Base-by-base conservation (phyloP, 2,329 filamentous ascomycete species). In the Dendrostoma leiphaemia region DNA sequence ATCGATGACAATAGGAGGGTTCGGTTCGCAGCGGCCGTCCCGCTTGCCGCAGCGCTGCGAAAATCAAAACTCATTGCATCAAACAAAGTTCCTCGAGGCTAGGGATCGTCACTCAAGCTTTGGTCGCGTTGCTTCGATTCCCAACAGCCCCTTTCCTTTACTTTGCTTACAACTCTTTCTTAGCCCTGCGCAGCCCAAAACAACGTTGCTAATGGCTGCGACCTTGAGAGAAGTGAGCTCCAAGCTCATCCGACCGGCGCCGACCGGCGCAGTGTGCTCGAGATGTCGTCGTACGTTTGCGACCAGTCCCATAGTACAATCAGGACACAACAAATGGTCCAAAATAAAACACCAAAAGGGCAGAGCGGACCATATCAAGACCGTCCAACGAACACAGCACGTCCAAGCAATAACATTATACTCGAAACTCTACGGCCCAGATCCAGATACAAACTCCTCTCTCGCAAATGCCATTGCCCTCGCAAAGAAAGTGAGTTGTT, bases 281-380 rank as follows among this genome's bases (percentile, higher is more conserved):
- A 71, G 70, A 69, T 82, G 77, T 60, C 66, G 72, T 54, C 79
- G 81, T 51, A 64, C 69, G 32, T 77, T 87, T 56, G 69, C 69
- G 52, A 74, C 74, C 15, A 77, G 74, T 15, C 60, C 76, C 8
- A 54, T 63, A 7, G 65, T 72, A 13, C 71, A 73, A 57, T 86
- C 88, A 23, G 91, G 91, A 13, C 91, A 96, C 73, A 96, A 88
- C 71, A 89, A 91, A 69, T 99, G 94, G 94, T 91, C 91, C 54
- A 96, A 94, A 66, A 97, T 97, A 73, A 90, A 88, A 67, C 94
- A 97, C 71, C 91, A 94, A 70, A 99, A 99, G 72, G 91, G 88
- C 48, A 90, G 87, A 58, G 88, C 86, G 54, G 94, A 99, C 70
- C 81, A 80, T 56, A 86, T 86, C 63, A 96, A 92, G 72, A 90